Percentiles rank a stretch among this genome's conserved stretches.
These are phyloP conservation scores for Maudiozyma saulgeensis DNA, from an alignment of 805 yeast species.

Conservation along the genomic window DNA sequence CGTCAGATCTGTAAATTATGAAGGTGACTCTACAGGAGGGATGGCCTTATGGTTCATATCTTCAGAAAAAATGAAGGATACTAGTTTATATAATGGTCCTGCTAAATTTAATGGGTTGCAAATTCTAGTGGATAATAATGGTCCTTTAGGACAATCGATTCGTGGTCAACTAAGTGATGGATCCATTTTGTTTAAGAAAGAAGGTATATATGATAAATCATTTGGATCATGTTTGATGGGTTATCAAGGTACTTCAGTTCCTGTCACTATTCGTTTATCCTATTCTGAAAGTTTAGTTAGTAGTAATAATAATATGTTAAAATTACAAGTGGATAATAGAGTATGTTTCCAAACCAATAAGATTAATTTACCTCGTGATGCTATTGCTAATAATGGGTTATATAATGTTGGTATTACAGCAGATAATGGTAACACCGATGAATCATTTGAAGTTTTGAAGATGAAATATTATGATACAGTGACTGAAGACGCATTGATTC, in stretches of 20 bases:
- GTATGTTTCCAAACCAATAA: conserved; percentile 59
- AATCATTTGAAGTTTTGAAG: conserved; percentile 56
- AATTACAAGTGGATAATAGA: conserved; percentile 62
- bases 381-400: background rate
- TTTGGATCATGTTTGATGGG: conserved; percentile 49
- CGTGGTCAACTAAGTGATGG: conserved; percentile 58
- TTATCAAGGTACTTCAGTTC: conserved; percentile 62
- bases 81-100: conserved; percentile 46
- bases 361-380: conserved; percentile 35
- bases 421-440: conserved; percentile 36
- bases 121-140: conserved; percentile 45
- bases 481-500: conserved; percentile 46
- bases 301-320: conserved; percentile 29
- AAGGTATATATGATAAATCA: conserved; percentile 27
- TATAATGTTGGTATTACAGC: conserved; percentile 51
- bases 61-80: conserved; percentile 16
- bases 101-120: conserved; percentile 54
- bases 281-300: conserved; percentile 36
- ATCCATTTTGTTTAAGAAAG: conserved; percentile 23
- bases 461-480: conserved; percentile 47
- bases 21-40: conserved; percentile 43
- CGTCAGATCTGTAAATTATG: conserved; percentile 49
- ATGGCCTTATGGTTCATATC: conserved; percentile 49
- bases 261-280: conserved; percentile 55
- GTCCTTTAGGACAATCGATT: conserved; percentile 40